Conservation (phyloP, 257 asterid species). For the Catharanthus roseus region DNA sequence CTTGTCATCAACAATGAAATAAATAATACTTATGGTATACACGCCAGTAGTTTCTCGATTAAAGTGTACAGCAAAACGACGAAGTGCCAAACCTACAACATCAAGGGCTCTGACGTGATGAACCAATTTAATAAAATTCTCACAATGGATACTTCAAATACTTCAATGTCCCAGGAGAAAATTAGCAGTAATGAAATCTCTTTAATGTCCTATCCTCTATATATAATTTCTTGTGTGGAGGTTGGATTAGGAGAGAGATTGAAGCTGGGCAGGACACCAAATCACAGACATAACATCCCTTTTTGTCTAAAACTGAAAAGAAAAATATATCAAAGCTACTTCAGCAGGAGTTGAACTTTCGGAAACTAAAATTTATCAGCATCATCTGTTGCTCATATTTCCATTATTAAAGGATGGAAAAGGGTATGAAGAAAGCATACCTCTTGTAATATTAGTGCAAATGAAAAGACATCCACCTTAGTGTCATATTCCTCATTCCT, state of each 20-base stretch:
- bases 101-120: neutral
- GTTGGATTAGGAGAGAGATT: neutral
- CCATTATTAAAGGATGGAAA: neutral
- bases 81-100: neutral
- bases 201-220: neutral
- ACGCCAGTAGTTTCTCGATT: neutral
- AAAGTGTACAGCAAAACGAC: neutral
- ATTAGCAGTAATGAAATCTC: neutral
- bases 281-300: neutral
- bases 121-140: neutral
- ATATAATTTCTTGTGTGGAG: neutral
- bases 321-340: neutral
- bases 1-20: neutral
- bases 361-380: neutral
- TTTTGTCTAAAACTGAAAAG: neutral
- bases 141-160: neutral
- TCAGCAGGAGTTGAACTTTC: neutral
- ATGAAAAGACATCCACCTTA: conserved; percentile 85
- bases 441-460: conserved; percentile 81
- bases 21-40: neutral
- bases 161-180: conserved; percentile 1
- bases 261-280: neutral
- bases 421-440: conserved; percentile 33
- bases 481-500: conserved; percentile 75
- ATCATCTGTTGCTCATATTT: neutral